phyloP scores from a whole-genome alignment of 306 rosid genomes.

The Vigna reflexopilosa region DNA sequence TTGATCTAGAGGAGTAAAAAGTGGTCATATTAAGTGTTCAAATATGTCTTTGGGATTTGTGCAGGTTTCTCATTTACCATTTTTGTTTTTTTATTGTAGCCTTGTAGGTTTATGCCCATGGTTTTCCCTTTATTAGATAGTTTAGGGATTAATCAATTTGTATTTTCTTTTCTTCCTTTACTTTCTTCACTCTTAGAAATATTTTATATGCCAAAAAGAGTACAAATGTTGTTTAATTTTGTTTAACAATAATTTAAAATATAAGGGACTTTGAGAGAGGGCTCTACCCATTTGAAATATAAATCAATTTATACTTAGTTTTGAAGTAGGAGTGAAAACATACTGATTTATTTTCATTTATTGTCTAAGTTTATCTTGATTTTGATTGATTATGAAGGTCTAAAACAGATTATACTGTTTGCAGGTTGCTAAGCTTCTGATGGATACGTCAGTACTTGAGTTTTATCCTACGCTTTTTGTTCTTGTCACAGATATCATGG shows the following conservation, averaged over 20 bases:
- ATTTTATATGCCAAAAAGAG: neutral
- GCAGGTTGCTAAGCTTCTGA: constrained; percentile 95
- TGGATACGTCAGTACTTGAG: constrained; percentile 83
- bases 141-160: neutral
- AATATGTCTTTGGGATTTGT: neutral
- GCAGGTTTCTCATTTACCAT: neutral
- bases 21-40: neutral
- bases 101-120: neutral
- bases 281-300: constrained; percentile 27
- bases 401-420: constrained; percentile 47
- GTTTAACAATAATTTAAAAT: neutral
- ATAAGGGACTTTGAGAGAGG: constrained; percentile 3
- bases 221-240: neutral
- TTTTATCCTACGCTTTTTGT: constrained; percentile 93
- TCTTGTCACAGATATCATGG: constrained; percentile 87
- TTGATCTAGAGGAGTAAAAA: neutral
- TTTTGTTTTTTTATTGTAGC: neutral
- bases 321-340: constrained; percentile 8
- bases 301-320: constrained; percentile 25
- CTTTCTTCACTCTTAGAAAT: neutral
- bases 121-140: neutral
- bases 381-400: constrained; percentile 27
- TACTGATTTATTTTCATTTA: constrained; percentile 11
- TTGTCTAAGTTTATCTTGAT: constrained; percentile 30
- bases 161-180: neutral